A percentile compares a stretch with the other conserved stretches of the same genome.
Conservation (phyloP, 2,329 filamentous ascomycete genomes). For the Botrytis porri region DNA sequence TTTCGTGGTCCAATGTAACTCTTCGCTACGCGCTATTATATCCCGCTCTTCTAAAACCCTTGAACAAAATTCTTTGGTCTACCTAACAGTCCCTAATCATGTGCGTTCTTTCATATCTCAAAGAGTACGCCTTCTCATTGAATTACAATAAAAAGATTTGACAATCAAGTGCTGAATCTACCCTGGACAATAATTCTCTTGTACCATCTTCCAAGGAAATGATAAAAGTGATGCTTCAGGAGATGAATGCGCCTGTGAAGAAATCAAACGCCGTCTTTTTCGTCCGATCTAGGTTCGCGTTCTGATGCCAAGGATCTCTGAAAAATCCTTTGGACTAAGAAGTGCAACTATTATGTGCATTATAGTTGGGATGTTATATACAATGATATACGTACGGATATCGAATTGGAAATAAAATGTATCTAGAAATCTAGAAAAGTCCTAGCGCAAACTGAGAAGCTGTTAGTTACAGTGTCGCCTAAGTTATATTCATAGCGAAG, state of each 20-base stretch:
- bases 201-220: not conserved
- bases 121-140: not conserved
- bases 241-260: not conserved
- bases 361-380: not conserved
- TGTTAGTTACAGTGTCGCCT: slow-evolving; percentile 8
- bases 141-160: not conserved
- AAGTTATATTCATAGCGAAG: not conserved
- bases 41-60: not conserved
- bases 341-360: not conserved
- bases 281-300: not conserved
- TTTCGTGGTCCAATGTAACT: not conserved
- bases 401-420: too few relatives aligned
- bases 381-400: not conserved
- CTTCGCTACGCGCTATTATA: not conserved
- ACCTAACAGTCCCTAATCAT: not conserved
- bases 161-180: not conserved
- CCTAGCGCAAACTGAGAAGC: slow-evolving; percentile 22
- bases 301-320: not conserved
- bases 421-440: slow-evolving; percentile 23
- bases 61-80: not conserved
- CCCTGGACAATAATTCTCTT: not conserved
- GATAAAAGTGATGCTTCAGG: not conserved
- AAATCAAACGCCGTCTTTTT: not conserved
- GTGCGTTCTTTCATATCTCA: not conserved
- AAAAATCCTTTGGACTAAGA: not conserved